Base-by-base conservation (phyloP, 148 eudicot genomes). In the Rhododendron molle region DNA sequence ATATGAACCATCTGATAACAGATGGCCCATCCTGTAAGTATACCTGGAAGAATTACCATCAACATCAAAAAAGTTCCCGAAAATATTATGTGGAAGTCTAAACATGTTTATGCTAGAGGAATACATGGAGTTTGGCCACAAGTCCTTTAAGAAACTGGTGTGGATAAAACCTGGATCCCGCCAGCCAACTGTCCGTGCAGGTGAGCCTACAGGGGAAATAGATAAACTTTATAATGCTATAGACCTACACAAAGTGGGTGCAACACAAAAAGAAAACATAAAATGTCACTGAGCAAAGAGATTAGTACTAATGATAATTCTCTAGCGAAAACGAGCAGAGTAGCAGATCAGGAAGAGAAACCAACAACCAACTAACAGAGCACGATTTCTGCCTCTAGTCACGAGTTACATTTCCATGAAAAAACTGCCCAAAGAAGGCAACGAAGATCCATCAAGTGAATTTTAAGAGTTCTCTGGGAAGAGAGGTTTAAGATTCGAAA, bases 151-250 rank as follows among this genome's bases (percentile, higher is more conserved):
- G 90, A 95, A 95, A 88, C 99, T 92, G 28, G 99, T 97, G 82
- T 97, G 99, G 72, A 92, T 92, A 87, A 91, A 95, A 21, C 98
- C 99, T 81, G 98, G 98, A 88, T 97, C 94, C 43, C 96, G 98
- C 99, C 99, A 97, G 47, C 99, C 99, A 77, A 97, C 98, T 32
- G 99, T 95, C 78, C 98, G 89, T 47, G 98, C 99, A 52, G 99
- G 99, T 84, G 95, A 88, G 81, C 96, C 99, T 96, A 88, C 88
- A 85, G 49, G 78, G 77, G 11, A 30, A 77, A 86, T 46, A 28
- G 72, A 81, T 26, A 71, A 80, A 86, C 23, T 69, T 26, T 32
- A 87, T 79, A 69, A 28, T 69, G 15, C 74, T 69, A 69, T 26
- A 69, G 34, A 28, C 18, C 16, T 14, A 71, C 76, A 30, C 40